Evolutionary conservation across 768 basidiomycete species (phyloP).

Genomic region (Rhodotorula diobovata): DNA sequence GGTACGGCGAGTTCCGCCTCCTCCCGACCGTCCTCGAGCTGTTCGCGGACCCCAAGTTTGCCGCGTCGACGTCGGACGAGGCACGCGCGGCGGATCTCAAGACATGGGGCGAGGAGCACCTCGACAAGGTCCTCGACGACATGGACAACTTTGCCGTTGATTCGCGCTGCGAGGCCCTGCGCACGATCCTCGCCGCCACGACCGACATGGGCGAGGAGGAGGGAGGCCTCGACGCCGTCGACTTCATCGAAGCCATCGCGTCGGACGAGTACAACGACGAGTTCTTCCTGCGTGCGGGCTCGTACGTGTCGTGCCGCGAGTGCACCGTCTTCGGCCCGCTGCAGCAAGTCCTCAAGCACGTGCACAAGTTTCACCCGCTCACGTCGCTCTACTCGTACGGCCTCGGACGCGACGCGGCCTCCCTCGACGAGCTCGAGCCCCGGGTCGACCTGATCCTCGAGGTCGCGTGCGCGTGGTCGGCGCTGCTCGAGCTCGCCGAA

Average conservation of each 20-base stretch:
- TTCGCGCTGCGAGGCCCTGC: conserved; percentile 16
- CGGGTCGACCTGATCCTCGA: neutral
- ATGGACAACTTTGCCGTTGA: neutral
- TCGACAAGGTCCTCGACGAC: conserved; percentile 3
- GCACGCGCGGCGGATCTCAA: neutral
- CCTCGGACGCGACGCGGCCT: too few relatives aligned
- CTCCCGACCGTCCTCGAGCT: conserved; percentile 3
- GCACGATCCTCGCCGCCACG: conserved; percentile 60
- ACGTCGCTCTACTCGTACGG: fast-evolving
- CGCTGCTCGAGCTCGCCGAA: neutral
- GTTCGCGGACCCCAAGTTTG: neutral
- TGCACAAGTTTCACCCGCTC: neutral
- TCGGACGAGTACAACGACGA: conserved; percentile 5
- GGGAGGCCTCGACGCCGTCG: conserved; percentile 41
- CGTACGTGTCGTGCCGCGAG: too few relatives aligned
- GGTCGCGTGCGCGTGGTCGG: neutral
- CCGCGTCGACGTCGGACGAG: neutral
- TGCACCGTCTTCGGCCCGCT: neutral
- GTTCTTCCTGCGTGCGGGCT: neutral
- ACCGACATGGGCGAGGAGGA: conserved; percentile 80
- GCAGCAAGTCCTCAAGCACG: neutral
- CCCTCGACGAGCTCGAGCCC: neutral
- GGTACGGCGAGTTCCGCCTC: neutral
- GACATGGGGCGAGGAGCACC: neutral
- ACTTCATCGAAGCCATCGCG: conserved; percentile 70